These are phyloP conservation scores for Setaria italica DNA, from an alignment of 202 grass and related monocot genomes.

Conservation along the genomic window DNA sequence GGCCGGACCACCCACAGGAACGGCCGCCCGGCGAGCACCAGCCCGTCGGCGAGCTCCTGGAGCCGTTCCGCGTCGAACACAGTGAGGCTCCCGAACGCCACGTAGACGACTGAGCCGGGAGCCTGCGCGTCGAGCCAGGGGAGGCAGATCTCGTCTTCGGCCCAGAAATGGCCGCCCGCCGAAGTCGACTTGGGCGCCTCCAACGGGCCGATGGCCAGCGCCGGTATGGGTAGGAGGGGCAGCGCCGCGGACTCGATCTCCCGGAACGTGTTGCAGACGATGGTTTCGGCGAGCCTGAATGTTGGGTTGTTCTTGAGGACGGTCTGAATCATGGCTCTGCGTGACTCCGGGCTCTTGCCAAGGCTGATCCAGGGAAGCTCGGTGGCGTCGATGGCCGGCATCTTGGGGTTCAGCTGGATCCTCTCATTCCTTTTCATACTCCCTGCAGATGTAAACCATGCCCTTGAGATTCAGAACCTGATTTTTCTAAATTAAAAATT, in stretches of 20 bases:
- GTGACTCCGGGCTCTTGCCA: not conserved
- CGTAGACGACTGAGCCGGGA: constrained; percentile 42
- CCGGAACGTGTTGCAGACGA: constrained; percentile 67
- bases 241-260: constrained; percentile 54
- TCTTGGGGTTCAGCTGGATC: constrained; percentile 47
- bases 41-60: constrained; percentile 40
- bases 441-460: not conserved
- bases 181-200: constrained; percentile 5
- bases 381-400: constrained; percentile 33
- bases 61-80: constrained; percentile 27
- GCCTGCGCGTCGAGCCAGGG: constrained; percentile 50
- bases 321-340: constrained; percentile 43
- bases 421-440: constrained; percentile 9
- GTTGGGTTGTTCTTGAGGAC: not conserved
- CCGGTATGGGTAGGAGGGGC: constrained; percentile 14
- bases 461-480: too few species aligned
- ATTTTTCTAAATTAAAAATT: not conserved
- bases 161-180: constrained; percentile 31
- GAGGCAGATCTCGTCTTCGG: constrained; percentile 28
- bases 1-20: constrained; percentile 50
- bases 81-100: constrained; percentile 49
- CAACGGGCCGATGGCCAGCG: constrained; percentile 53
- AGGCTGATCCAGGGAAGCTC: constrained; percentile 45
- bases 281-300: constrained; percentile 38
- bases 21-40: constrained; percentile 25